These are phyloP conservation scores for Umbilicus rupestris DNA, from an alignment of 164 flowering plant species.

Conservation along the genomic window DNA sequence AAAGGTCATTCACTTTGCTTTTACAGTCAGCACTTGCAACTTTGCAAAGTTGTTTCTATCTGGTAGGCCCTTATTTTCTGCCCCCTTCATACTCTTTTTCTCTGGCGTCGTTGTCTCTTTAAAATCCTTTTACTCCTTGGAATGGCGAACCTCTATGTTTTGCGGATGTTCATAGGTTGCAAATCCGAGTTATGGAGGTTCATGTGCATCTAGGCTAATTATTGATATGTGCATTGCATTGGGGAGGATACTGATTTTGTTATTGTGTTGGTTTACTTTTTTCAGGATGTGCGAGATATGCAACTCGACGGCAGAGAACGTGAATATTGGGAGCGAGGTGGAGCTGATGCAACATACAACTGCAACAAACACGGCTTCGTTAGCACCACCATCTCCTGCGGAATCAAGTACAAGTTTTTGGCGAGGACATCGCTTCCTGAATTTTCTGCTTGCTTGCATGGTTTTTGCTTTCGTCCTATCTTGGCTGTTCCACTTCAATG, in stretches of 20 bases:
- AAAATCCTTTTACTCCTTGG: no score
- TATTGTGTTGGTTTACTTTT: background rate
- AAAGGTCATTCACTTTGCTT: background rate
- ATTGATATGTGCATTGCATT: no score
- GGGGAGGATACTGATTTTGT: no score
- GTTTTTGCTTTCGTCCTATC: conserved; percentile 86
- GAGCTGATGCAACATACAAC: conserved; percentile 41
- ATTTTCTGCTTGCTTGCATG: conserved; percentile 80
- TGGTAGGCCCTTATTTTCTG: background rate
- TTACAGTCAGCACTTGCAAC: conserved; percentile 2
- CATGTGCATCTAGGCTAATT: no score
- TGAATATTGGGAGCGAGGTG: conserved; percentile 38
- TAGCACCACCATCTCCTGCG: conserved; percentile 23
- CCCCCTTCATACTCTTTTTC: background rate
- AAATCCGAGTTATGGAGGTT: no score
- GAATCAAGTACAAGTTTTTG: conserved; percentile 52
- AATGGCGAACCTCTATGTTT: no score
- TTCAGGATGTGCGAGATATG: conserved; percentile 88
- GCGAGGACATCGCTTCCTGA: conserved; percentile 75
- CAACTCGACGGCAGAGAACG: conserved; percentile 57
- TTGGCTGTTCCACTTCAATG: conserved; percentile 93
- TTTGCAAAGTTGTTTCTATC: background rate
- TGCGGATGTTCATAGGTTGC: no score
- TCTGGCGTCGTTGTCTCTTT: background rate
- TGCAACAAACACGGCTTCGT: conserved; percentile 23